Percentiles rank a stretch among this genome's conserved stretches.
These are phyloP conservation scores for Fusarium pseudocircinatum DNA, from an alignment of 2,329 filamentous ascomycete genomes.

Conservation along the genomic window DNA sequence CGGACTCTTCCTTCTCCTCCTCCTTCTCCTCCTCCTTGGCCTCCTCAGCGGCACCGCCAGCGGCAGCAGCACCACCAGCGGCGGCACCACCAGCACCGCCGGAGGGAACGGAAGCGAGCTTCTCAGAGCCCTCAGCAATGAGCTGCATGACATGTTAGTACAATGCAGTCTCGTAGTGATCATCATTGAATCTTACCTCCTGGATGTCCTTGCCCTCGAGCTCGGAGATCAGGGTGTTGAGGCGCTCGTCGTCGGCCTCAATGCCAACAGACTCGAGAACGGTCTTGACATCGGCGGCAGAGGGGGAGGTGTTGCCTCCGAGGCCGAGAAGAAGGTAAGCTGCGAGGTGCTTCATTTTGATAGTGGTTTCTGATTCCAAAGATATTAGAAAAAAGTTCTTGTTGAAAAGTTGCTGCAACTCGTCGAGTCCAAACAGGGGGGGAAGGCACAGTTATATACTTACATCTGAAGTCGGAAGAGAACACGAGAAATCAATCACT, in stretches of 20 bases:
- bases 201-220: constrained; percentile 92
- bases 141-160: constrained; percentile 65
- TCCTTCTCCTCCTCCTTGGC: constrained; percentile 86
- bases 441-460: constrained; percentile 43
- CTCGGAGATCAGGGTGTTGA: constrained; percentile 88
- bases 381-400: constrained; percentile 35
- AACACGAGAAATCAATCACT: constrained; percentile 99
- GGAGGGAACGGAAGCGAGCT: constrained; percentile 97
- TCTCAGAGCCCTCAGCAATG: constrained; percentile 87
- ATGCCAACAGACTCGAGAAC: constrained; percentile 95
- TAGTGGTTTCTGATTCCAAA: constrained; percentile 48
- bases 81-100: constrained; percentile 82
- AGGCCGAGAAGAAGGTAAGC: constrained; percentile 98
- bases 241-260: constrained; percentile 89
- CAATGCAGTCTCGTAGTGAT: neutral
- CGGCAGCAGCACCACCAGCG: constrained; percentile 73
- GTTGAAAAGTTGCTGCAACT: neutral
- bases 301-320: constrained; percentile 90
- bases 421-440: constrained; percentile 1
- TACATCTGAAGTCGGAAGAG: constrained; percentile 52
- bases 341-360: constrained; percentile 99
- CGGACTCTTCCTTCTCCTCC: constrained; percentile 67
- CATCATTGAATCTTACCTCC: constrained; percentile 70
- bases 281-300: constrained; percentile 83
- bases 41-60: constrained; percentile 73